Evolutionary conservation across 768 basidiomycete genomes (phyloP).

Genomic region (Baorangia bicolor): DNA sequence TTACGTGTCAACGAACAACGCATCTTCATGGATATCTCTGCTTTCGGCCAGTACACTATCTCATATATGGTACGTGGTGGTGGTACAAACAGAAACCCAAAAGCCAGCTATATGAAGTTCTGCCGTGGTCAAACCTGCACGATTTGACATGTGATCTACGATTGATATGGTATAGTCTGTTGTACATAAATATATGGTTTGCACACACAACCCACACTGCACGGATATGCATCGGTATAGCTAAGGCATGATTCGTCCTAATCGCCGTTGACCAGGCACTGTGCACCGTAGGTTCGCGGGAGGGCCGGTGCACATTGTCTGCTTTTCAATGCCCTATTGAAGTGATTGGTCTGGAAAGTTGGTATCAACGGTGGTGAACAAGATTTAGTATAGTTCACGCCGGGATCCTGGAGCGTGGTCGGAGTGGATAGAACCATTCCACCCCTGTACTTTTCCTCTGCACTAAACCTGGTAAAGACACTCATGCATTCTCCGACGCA

Average conservation of each 20-base stretch:
- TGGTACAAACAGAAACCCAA: no score
- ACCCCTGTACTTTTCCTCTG: not conserved
- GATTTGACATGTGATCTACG: not conserved
- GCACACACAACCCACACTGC: not conserved
- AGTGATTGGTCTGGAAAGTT: not conserved
- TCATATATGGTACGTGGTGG: no score
- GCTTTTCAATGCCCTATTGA: not conserved
- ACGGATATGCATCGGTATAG: not conserved
- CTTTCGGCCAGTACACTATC: no score
- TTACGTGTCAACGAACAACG: no score
- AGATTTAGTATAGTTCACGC: not conserved
- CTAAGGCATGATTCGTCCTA: not conserved
- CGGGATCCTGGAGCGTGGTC: not conserved
- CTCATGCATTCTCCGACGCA: not conserved
- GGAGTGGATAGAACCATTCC: not conserved
- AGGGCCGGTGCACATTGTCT: not conserved
- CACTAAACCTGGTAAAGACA: not conserved
- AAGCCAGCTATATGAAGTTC: no score
- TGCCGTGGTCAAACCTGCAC: not conserved
- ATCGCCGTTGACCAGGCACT: not conserved
- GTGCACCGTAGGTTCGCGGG: conserved; percentile 18
- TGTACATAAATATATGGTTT: not conserved
- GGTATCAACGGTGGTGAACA: not conserved
- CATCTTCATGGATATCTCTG: no score
- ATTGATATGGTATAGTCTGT: not conserved